These are phyloP conservation scores for Discostella stelligeroides DNA, from an alignment of 108 stramenopile species.

Conservation along the genomic window DNA sequence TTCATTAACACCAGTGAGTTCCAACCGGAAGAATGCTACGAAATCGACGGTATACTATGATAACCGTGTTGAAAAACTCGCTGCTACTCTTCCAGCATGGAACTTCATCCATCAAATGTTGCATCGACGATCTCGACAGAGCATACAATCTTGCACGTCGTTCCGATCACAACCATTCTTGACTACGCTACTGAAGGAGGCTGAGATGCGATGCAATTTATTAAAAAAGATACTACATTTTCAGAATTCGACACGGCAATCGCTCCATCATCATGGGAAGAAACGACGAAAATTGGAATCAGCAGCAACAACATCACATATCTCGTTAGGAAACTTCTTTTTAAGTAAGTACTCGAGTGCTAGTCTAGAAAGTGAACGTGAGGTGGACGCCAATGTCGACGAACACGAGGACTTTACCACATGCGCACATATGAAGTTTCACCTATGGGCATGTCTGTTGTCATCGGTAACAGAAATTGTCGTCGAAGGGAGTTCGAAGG, in stretches of 20 bases:
- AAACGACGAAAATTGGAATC: slow-evolving; percentile 3
- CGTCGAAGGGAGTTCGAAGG: slow-evolving; percentile 12
- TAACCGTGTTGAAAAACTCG: slow-evolving; percentile 4
- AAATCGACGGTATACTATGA: not conserved
- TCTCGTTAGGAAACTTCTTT: slow-evolving; percentile 17
- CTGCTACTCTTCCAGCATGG: slow-evolving; percentile 24
- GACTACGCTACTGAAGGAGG: slow-evolving; percentile 14
- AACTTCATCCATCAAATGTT: slow-evolving; percentile 31
- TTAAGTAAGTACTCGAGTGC: slow-evolving; percentile 2
- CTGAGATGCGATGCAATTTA: slow-evolving; percentile 13
- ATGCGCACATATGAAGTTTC: slow-evolving; percentile 23
- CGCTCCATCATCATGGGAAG: too few species aligned
- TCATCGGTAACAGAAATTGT: slow-evolving; percentile 22
- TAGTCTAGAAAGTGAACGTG: not conserved
- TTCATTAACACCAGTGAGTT: slow-evolving; percentile 31
- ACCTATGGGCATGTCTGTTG: slow-evolving; percentile 28
- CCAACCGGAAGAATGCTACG: slow-evolving; percentile 8
- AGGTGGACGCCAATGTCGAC: not conserved
- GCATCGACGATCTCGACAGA: slow-evolving; percentile 1
- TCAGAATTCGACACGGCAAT: not conserved
- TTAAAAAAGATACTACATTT: slow-evolving; percentile 13
- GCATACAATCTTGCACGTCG: slow-evolving; percentile 27
- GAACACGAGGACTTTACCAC: slow-evolving; percentile 18
- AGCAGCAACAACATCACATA: slow-evolving; percentile 1
- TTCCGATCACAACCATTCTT: slow-evolving; percentile 33